Evolutionary conservation across 176 grass and related monocot species (phyloP).

Genomic region (Paspalum notatum): DNA sequence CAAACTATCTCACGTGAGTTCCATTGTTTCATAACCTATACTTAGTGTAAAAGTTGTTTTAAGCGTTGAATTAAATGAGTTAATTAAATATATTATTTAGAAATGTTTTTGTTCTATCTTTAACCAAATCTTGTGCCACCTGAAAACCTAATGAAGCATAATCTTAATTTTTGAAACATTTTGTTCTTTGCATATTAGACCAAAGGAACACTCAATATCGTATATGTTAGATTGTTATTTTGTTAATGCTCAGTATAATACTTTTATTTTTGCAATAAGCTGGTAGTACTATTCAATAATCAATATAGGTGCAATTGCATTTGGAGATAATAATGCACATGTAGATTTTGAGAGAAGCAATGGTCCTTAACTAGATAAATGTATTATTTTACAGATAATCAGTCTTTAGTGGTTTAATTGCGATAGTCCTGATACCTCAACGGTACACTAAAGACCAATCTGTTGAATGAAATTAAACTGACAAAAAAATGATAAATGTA

Average conservation of each 20-base stretch:
- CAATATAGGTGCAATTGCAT: background rate
- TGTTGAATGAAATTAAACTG: background rate
- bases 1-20: slow-evolving; percentile 97
- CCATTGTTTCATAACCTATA: slow-evolving; percentile 7
- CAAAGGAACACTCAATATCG: background rate
- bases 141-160: background rate
- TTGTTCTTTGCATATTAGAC: slow-evolving; percentile 3
- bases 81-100: background rate
- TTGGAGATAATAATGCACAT: background rate
- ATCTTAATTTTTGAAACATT: background rate
- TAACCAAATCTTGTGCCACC: slow-evolving; percentile 7
- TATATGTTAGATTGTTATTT: background rate
- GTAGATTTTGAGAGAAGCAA: background rate
- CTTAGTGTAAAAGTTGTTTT: slow-evolving; percentile 30
- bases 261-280: background rate
- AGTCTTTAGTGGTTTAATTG: background rate
- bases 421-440: background rate
- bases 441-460: background rate
- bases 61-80: slow-evolving; percentile 1
- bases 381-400: background rate
- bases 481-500: background rate
- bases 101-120: slow-evolving; percentile 1
- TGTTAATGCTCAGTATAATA: background rate
- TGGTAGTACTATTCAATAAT: background rate
- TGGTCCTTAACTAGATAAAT: slow-evolving; percentile 4